phyloP scores from a whole-genome alignment of 2,329 filamentous ascomycete species.

The Byssoonygena ceratinophila region DNA sequence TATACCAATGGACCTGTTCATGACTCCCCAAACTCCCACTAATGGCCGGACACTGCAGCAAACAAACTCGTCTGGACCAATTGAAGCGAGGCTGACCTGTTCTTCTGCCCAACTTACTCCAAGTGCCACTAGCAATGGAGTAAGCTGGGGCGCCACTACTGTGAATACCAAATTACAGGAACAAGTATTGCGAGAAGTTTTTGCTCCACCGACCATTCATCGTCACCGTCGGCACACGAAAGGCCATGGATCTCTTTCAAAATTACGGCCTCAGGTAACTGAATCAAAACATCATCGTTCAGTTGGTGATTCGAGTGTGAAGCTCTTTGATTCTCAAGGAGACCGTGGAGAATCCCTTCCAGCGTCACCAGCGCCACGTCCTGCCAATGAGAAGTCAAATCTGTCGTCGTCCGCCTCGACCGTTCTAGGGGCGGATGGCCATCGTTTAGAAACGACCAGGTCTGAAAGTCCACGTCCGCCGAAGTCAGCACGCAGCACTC shows the following conservation, averaged over 20 bases:
- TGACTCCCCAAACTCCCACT: conserved; percentile 40
- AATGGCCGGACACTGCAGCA: conserved; percentile 1
- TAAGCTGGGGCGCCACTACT: conserved; percentile 77
- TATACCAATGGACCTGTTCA: conserved; percentile 71
- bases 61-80: background rate
- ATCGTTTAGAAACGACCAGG: conserved; percentile 20
- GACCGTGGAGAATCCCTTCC: conserved; percentile 9
- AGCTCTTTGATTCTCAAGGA: background rate
- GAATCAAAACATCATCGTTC: background rate
- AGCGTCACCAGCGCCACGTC: background rate
- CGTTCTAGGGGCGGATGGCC: conserved; percentile 3
- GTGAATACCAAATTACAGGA: conserved; percentile 81
- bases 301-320: background rate
- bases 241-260: conserved; percentile 55
- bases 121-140: conserved; percentile 4
- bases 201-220: conserved; percentile 71
- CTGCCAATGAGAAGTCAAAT: conserved; percentile 1
- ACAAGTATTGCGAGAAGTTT: conserved; percentile 86
- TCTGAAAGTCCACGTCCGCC: conserved; percentile 23
- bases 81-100: conserved; percentile 6
- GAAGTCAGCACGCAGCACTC: conserved; percentile 12
- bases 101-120: background rate
- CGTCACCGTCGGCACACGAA: conserved; percentile 60
- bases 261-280: conserved; percentile 27
- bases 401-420: conserved; percentile 13